Conservation (phyloP, 2,329 filamentous ascomycete genomes). For the Akanthomyces muscarius region DNA sequence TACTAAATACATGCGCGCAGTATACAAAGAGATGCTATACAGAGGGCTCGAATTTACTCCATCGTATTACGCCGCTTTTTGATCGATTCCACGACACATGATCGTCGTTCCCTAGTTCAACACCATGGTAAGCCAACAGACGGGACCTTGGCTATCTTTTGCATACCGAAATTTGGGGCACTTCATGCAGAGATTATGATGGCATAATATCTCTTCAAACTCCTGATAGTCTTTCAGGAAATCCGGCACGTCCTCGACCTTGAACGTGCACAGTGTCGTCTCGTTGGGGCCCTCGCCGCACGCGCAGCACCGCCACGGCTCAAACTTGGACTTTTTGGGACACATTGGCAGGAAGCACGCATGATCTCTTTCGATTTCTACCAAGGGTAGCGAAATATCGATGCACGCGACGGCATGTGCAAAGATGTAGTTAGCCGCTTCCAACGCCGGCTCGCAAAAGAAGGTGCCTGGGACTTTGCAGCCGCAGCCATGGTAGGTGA, state of each 20-base stretch:
- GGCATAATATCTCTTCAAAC: background rate
- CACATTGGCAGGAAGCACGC: background rate
- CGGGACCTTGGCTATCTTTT: too few relatives aligned
- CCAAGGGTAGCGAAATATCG: background rate
- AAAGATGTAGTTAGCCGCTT: background rate
- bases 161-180: constrained; percentile 7
- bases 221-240: background rate
- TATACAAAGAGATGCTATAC: background rate
- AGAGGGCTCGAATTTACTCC: background rate
- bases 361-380: constrained; percentile 1
- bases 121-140: background rate
- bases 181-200: constrained; percentile 6
- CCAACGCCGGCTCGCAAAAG: background rate
- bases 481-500: constrained; percentile 9
- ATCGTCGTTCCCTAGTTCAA: background rate
- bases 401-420: background rate
- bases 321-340: background rate
- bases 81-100: background rate
- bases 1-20: background rate
- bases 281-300: constrained; percentile 8
- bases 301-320: constrained; percentile 8
- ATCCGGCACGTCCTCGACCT: background rate
- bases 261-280: background rate
- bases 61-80: background rate
- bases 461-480: background rate